Evolutionary conservation across 805 yeast genomes (phyloP), one percentile per base, ranked within the genome.

Genomic region (Barnettozyma salicaria): DNA sequence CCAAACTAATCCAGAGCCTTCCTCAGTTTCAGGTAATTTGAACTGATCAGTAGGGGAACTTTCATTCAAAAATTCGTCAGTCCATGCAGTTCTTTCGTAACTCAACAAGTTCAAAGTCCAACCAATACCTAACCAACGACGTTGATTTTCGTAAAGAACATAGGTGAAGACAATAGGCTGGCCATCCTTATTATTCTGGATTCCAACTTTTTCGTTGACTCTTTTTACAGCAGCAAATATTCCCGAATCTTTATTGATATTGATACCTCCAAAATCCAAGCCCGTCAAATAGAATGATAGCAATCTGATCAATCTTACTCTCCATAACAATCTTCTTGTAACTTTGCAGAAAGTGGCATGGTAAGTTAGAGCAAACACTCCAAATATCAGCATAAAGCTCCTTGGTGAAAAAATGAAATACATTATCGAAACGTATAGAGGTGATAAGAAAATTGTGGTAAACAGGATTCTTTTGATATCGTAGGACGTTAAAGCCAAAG

Each of bases 121-220:
- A 10, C 98, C 98, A 50, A 90, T 85, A 11, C 97, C 97, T 27
- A 90, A 68, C 98, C 98, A 90, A 52, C 94, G 78, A 55, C 98
- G 77, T 64, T 90, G 97, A 58, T 90, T 90, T 58, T 90, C 98
- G 59, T 80, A 89, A 9, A 92, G 67, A 2, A 87, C 97, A 60
- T 86, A 90, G 5, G 97, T 89, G 60, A 89, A 92, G 39, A 89
- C 64, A 21, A 86, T 88, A 19, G 78, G 73, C 41, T 67, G 67
- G 7, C 67, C 67, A 35, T 60, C 64, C 42, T 52, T 45, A 31
- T 58, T 61, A 37, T 52, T 45, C 42, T 49, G 37, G 50, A 55
- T 31, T 46, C 61, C 51, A 53, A 47, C 54, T 48, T 61, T 47
- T 47, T 60, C 47, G 54, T 65, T 52, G 44, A 64, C 58, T 32